A percentile compares a stretch with the other conserved stretches of the same genome.
Evolutionary conservation across 768 basidiomycete species (phyloP).

Genomic region (Xanthoconium stramineum): DNA sequence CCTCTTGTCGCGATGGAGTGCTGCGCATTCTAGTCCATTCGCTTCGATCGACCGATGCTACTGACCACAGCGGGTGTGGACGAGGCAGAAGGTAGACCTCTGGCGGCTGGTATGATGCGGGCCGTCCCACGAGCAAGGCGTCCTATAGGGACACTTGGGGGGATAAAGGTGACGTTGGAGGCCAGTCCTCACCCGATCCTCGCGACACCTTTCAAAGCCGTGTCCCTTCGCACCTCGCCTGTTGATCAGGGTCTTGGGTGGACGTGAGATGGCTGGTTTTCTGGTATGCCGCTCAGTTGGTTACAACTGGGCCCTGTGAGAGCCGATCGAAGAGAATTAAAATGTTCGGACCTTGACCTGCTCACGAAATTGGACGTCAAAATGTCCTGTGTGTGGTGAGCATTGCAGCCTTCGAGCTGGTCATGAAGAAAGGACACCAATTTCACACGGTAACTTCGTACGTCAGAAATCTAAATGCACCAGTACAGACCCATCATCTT

Average conservation of each 20-base stretch:
- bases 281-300: slow-evolving; percentile 61
- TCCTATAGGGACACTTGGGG: slow-evolving; percentile 8
- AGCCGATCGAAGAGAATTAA: slow-evolving; percentile 56
- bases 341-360: slow-evolving; percentile 78
- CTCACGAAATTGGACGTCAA: slow-evolving; percentile 45
- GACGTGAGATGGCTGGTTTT: slow-evolving; percentile 39
- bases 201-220: slow-evolving; percentile 50
- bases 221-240: slow-evolving; percentile 10
- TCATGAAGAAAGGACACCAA: background rate
- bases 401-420: slow-evolving; percentile 60
- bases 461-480: too few relatives aligned
- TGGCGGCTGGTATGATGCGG: too few relatives aligned
- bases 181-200: slow-evolving; percentile 41
- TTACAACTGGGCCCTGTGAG: slow-evolving; percentile 60
- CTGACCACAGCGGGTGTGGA: rapidly evolving
- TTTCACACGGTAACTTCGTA: too few relatives aligned
- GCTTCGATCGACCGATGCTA: background rate
- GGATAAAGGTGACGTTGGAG: slow-evolving; percentile 11
- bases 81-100: background rate
- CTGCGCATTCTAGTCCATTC: too few relatives aligned
- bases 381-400: slow-evolving; percentile 53
- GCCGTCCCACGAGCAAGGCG: slow-evolving; percentile 7
- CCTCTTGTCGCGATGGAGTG: background rate
- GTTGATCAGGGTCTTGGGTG: slow-evolving; percentile 40
- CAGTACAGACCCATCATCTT: too few relatives aligned